Conservation (phyloP, 768 basidiomycete species). For the Daedaleopsis nitida region DNA sequence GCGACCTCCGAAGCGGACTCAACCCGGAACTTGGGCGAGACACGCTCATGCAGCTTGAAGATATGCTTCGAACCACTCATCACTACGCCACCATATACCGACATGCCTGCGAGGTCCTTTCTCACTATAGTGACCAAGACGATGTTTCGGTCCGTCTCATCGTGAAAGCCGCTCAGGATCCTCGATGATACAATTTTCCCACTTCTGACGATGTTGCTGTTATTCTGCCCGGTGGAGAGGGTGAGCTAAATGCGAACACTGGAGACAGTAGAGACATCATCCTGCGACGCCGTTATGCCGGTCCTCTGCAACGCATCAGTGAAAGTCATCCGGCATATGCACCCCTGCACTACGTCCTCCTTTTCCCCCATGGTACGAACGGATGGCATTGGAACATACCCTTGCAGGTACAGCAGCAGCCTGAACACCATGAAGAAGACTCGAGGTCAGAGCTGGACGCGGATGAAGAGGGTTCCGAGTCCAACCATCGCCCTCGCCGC, state of each 20-base stretch:
- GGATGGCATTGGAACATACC: conserved; percentile 36
- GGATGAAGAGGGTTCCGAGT: not conserved
- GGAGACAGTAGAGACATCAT: no score
- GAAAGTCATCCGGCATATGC: conserved; percentile 39
- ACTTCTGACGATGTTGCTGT: conserved; percentile 27
- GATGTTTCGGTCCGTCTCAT: not conserved
- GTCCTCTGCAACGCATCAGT: conserved; percentile 31
- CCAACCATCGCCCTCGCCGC: conserved; percentile 12
- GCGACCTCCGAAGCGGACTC: conserved; percentile 23
- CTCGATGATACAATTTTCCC: conserved; percentile 45
- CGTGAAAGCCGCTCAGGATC: conserved; percentile 24
- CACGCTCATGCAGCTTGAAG: conserved; percentile 18
- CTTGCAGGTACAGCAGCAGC: no score
- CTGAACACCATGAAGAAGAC: no score
- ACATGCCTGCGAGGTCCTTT: conserved; percentile 20
- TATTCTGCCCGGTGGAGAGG: not conserved
- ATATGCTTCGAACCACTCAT: conserved; percentile 1
- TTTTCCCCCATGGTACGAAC: conserved; percentile 42
- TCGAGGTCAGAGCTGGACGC: no score
- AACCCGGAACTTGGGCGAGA: conserved; percentile 10
- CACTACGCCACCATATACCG: conserved; percentile 14
- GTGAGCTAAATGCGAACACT: no score
- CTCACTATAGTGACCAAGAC: not conserved
- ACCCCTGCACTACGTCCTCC: conserved; percentile 45
- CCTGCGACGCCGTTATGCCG: no score